Base-by-base conservation (phyloP, 192 early-diverging fungal genomes). In the Entrophospora sp. region DNA sequence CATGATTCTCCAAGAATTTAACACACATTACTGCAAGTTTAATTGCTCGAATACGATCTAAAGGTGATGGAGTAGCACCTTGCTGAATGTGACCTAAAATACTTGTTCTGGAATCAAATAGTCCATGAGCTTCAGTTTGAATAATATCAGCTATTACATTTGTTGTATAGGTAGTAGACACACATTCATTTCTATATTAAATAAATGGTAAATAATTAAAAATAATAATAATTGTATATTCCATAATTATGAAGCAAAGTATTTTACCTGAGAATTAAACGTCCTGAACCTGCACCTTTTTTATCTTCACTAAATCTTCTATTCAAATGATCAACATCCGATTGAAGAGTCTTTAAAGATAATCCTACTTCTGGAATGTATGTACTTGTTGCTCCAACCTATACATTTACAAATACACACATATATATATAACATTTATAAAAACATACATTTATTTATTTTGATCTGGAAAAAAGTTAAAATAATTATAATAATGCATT, bases 61-160 rank as follows among this genome's bases (percentile, higher is more conserved):
- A 70, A n/a, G 96, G 95, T 25, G 87, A 87, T 22, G 96, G 93
- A 10, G 89, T 85, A 62, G 87, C 89, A 36, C 96, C 96, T 73
- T 98, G 96, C 73, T 97, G 96, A 61, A 94, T 79, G 65, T 98
- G 96, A 20, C 96, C 96, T 34, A 98, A 79, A 5, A 94, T 88
- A 12, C 94, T 82, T 9, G 93, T 93, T 43, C 90, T 83, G 0
- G 91, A 90, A 73, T 95, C 94, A 71, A 91, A 98, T 68, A 94
- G 83, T 1, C 87, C 89, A 38, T 85, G 77, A 20, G 90, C 88
- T 72, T 98, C 96, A 18, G 89, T 87, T 53, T 88, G 82, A 71
- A 96, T 80, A 40, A 98, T 97, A 24, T 75, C 78, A 6, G 87
- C 83, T 13, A 97, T 83, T 57, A 92, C 86, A 28, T 94, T 84